A percentile compares a stretch with the other conserved stretches of the same genome.
Evolutionary conservation across 805 yeast genomes (phyloP).

Genomic region (Candida xiaguanensis): DNA sequence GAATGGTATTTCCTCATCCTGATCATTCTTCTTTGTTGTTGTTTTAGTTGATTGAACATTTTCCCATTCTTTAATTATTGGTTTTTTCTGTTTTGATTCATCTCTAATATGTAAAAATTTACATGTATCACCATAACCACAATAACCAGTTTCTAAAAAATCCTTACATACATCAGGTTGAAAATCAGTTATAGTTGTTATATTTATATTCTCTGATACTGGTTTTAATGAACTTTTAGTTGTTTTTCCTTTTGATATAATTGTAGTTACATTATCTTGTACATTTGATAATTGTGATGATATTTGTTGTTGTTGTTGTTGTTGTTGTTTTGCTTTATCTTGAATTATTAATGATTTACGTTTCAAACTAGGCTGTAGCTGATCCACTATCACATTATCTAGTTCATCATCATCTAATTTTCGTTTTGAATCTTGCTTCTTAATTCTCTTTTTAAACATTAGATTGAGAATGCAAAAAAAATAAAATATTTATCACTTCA

Average conservation of each 20-base stretch:
- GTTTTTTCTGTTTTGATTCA: conserved; percentile 71
- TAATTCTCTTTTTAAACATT: conserved; percentile 19
- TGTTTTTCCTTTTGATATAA: not conserved
- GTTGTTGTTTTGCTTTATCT: not conserved
- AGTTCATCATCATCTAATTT: conserved; percentile 1
- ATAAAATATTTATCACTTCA: too few relatives aligned
- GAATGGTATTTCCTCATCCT: too few relatives aligned
- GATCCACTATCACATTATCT: not conserved
- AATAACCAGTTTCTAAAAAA: conserved; percentile 83
- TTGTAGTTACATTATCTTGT: conserved; percentile 2
- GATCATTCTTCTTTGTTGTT: too few relatives aligned
- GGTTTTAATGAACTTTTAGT: conserved; percentile 21
- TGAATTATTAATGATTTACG: not conserved
- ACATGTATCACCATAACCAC: conserved; percentile 97
- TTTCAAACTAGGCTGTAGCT: not conserved
- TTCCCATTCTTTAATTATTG: conserved; percentile 64
- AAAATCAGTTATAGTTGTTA: conserved; percentile 74
- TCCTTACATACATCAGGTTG: conserved; percentile 96
- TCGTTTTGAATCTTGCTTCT: conserved; percentile 15
- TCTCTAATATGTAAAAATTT: conserved; percentile 90
- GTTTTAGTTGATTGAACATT: too few relatives aligned
- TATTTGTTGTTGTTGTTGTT: not conserved
- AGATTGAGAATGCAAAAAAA: not conserved
- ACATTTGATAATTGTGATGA: conserved; percentile 1
- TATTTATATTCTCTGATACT: conserved; percentile 42